Conservation (phyloP, 176 grass and related monocot species). For the Dactylis glomerata region DNA sequence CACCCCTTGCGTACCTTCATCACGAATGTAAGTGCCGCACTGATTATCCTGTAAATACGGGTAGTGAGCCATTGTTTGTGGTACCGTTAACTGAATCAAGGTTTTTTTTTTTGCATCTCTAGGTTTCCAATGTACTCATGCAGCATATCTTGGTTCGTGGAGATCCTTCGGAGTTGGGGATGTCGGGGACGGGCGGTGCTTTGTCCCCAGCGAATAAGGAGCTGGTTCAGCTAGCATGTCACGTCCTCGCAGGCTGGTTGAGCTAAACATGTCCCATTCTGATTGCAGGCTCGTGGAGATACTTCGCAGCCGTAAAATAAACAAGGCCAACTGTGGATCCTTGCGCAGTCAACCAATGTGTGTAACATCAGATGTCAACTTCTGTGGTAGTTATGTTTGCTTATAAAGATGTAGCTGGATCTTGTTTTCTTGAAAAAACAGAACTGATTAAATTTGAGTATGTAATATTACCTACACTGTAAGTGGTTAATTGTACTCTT, state of each 20-base stretch:
- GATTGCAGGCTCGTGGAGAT: background rate
- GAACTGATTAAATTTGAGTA: background rate
- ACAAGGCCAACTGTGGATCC: background rate
- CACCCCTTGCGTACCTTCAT: background rate
- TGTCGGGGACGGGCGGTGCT: background rate
- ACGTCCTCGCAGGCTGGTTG: background rate
- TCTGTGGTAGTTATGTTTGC: background rate
- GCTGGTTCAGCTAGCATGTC: background rate
- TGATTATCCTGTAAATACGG: background rate
- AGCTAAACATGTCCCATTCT: background rate
- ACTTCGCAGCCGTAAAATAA: background rate
- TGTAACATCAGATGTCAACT: background rate
- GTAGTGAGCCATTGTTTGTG: background rate
- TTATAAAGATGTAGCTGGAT: background rate
- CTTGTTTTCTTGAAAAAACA: background rate
- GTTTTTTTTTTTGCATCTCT: background rate
- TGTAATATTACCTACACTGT: background rate
- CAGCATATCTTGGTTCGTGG: background rate
- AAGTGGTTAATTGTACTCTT: background rate
- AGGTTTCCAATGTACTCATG: background rate
- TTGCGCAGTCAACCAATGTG: background rate
- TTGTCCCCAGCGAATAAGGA: background rate
- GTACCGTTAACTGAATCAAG: background rate
- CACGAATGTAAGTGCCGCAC: background rate
- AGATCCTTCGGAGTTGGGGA: background rate